Evolutionary conservation across 495 filamentous ascomycete species (phyloP), one percentile per base, ranked within the genome.

Genomic region (Podospora australis): DNA sequence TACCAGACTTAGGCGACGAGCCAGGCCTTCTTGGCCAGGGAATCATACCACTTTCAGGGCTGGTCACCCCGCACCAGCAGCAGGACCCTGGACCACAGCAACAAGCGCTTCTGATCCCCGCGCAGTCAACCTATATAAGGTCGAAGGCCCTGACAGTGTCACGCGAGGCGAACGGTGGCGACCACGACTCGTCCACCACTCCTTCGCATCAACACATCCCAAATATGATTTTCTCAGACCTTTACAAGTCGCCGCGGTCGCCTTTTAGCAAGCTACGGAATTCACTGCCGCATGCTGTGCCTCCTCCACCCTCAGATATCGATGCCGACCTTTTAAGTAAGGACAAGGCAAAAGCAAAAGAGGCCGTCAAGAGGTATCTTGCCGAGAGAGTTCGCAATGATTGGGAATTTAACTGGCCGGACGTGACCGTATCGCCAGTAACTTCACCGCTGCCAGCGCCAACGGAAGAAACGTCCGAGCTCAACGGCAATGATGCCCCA

Each of bases 311-410:
- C 2, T 25, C 59, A 32, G 67, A 77, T 38, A 66, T 76, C 53
- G 72, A 78, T 42, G 70, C 72, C 23, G 77, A 80, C 55, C 68
- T 80, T 5, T 54, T 77, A 30, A 74, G 72, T 50, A 67, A 62
- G 49, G 78, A 81, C 61, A 79, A 78, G 57, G 42, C 59, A 21
- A 72, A 70, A 61, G 70, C 74, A 49, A 79, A 78, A 58, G 72
- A 75, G 46, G 74, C 76, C 14, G 69, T 80, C 9, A 73, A 64
- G 50, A 68, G 63, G 34, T 70, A 65, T 41, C 67, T 86, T 25
- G 56, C 59, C 11, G 74, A 79, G 20, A 75, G 70, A 53, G 65
- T 84, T 24, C 73, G 73, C 46, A 66, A 73, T 57, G 79, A 84
- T 56, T 86, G 82, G 82, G 59, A 69, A 1, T 74, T 75, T 47